Conservation (phyloP, 1,284 basidiomycete species). For the Pseudozyma flocculosa region DNA sequence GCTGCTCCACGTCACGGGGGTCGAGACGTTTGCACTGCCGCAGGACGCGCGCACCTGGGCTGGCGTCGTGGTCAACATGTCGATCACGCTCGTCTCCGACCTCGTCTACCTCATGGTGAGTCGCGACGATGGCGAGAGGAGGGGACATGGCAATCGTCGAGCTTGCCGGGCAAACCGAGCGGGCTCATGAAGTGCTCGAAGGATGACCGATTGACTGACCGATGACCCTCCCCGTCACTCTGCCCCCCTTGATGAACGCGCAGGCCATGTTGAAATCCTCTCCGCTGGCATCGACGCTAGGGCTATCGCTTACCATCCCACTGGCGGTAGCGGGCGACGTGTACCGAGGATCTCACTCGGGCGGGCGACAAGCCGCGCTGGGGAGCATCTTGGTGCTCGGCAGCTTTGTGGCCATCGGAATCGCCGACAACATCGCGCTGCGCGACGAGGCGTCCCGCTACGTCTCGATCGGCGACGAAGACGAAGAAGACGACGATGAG, state of each 20-base stretch:
- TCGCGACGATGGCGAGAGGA: too few relatives aligned
- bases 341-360: constrained; percentile 62
- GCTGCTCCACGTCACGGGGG: constrained; percentile 72
- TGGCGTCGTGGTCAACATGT: constrained; percentile 79
- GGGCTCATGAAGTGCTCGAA: too few relatives aligned
- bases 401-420: constrained; percentile 33
- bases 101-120: constrained; percentile 42
- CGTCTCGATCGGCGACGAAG: constrained; percentile 1
- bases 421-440: constrained; percentile 23
- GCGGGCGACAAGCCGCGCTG: constrained; percentile 30
- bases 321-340: constrained; percentile 80
- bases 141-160: too few relatives aligned
- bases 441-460: constrained; percentile 4
- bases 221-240: too few relatives aligned
- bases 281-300: constrained; percentile 80
- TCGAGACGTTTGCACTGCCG: constrained; percentile 78
- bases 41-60: constrained; percentile 65
- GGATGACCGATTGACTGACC: too few relatives aligned
- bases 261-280: constrained; percentile 93
- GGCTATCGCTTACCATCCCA: constrained; percentile 91
- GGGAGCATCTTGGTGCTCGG: constrained; percentile 46
- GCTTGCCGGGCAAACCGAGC: too few relatives aligned
- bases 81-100: constrained; percentile 58
- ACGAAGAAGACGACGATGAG: neutral
- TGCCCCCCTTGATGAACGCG: too few relatives aligned